These are phyloP conservation scores for Senecio squalidus DNA, from an alignment of 140 eudicot genomes.

Conservation along the genomic window DNA sequence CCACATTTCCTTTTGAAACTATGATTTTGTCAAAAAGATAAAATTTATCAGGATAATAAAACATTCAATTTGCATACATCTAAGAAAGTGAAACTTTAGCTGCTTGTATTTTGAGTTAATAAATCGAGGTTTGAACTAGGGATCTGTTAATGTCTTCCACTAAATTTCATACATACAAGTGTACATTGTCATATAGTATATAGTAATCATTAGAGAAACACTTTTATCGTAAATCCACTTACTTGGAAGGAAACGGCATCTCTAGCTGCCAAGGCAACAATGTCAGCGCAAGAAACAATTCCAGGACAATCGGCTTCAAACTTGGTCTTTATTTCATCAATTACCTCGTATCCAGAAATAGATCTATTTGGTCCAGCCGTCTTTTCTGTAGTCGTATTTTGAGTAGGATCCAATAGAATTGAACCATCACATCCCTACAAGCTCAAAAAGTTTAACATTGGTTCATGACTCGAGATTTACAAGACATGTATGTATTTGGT, in stretches of 20 bases:
- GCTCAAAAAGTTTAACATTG: neutral
- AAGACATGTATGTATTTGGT: neutral
- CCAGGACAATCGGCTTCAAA: constrained; percentile 44
- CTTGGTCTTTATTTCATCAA: constrained; percentile 42
- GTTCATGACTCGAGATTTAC: neutral
- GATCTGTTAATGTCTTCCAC: too few relatives aligned
- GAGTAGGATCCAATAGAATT: constrained; percentile 39
- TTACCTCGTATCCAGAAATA: constrained; percentile 45
- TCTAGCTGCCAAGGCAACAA: constrained; percentile 57
- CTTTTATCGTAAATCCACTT: constrained; percentile 1
- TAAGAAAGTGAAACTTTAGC: neutral
- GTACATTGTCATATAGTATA: neutral
- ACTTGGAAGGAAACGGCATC: constrained; percentile 65
- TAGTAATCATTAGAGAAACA: neutral
- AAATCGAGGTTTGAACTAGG: too few relatives aligned
- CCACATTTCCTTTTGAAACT: constrained; percentile 54
- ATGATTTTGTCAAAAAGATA: neutral
- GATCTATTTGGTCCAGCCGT: constrained; percentile 47
- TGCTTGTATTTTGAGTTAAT: neutral
- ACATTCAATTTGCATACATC: too few relatives aligned
- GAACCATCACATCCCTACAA: constrained; percentile 70
- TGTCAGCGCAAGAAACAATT: constrained; percentile 64
- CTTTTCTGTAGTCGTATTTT: constrained; percentile 36
- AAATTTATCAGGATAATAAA: too few relatives aligned
- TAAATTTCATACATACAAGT: too few relatives aligned